Evolutionary conservation across 345 rosid species (phyloP).

Genomic region (Eucalyptus regnans): DNA sequence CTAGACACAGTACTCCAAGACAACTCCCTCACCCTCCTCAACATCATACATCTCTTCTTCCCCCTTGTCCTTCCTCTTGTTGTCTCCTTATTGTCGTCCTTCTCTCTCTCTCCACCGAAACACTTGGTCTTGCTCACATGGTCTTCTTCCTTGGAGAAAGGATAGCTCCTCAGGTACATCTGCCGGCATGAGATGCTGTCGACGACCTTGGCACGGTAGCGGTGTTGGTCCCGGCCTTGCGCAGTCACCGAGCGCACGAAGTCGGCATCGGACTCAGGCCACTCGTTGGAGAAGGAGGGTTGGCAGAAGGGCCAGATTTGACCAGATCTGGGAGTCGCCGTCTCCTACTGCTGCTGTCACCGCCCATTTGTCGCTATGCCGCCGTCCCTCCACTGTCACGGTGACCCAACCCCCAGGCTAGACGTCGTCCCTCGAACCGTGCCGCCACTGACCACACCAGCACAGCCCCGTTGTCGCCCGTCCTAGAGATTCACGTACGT

Average conservation of each 20-base stretch:
- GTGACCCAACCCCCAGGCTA: no score
- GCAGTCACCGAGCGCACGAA: conserved; percentile 30
- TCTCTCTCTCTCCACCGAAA: conserved; percentile 21
- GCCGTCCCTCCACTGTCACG: no score
- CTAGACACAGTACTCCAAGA: conserved; percentile 32
- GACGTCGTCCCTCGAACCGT: no score
- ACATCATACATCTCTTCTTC: conserved; percentile 16
- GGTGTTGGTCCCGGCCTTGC: background rate
- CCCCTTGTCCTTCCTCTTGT: background rate
- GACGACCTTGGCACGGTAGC: conserved; percentile 35
- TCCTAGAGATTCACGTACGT: conserved; percentile 42
- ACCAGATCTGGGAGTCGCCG: no score
- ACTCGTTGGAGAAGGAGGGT: conserved; percentile 10
- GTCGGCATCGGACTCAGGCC: conserved; percentile 73
- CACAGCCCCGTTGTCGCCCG: no score
- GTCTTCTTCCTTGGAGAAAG: conserved; percentile 47
- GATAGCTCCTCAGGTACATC: conserved; percentile 77
- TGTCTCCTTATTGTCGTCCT: background rate
- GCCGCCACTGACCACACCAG: no score
- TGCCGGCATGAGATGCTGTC: conserved; percentile 82
- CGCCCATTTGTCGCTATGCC: no score
- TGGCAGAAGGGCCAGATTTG: no score
- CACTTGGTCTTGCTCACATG: conserved; percentile 26
- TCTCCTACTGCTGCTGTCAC: no score
- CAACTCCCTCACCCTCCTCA: conserved; percentile 37